Evolutionary conservation across 2,329 filamentous ascomycete genomes (phyloP), one percentile per base, ranked within the genome.

Genomic region (Aspergillus brunneoviolaceus): DNA sequence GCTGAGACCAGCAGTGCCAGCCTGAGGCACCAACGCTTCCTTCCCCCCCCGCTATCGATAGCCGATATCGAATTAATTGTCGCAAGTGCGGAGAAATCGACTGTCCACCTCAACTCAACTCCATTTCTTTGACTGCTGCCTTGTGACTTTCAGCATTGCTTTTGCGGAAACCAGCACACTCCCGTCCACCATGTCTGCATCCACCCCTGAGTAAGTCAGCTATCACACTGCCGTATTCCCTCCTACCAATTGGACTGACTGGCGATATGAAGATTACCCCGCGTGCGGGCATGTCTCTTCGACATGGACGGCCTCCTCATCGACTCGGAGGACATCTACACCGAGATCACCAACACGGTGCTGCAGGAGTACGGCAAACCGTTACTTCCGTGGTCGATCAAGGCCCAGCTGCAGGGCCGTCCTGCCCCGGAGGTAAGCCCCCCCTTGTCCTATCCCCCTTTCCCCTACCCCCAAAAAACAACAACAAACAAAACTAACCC

Each of bases 251-350:
- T 51, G 33, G 9, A 35, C 33, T 35, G 9, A 52, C 19, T 42
- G 27, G 16, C 5, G 45, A 27, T 55, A n/a, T 7, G 14, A 47
- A 91, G 89, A 73, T 88, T 92, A 76, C 89, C 91, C 21, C 87
- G 89, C 51, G 84, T 98, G 60, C 86, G 92, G 68, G 95, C 94
- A 67, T 97, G 93, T 77, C 88, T 99, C 65, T 98, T 99, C 76
- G 95, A 99, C 81, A 97, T 98, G 93, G 95, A 99, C 77, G 95
- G 95, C 62, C 88, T 99, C 39, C 86, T 99, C 21, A 90, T 99
- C 73, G 88, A 98, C 77, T 92, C 91, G 35, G 95, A 98, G 81
- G 95, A 98, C 72, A 81, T 87, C 60, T 98, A 98, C 81, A 95
- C 92, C 0, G 74, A 85, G 27, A 89, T 90, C 77, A 89, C 92